Evolutionary conservation across 2,329 filamentous ascomycete genomes (phyloP).

Genomic region (Periconia digitata): DNA sequence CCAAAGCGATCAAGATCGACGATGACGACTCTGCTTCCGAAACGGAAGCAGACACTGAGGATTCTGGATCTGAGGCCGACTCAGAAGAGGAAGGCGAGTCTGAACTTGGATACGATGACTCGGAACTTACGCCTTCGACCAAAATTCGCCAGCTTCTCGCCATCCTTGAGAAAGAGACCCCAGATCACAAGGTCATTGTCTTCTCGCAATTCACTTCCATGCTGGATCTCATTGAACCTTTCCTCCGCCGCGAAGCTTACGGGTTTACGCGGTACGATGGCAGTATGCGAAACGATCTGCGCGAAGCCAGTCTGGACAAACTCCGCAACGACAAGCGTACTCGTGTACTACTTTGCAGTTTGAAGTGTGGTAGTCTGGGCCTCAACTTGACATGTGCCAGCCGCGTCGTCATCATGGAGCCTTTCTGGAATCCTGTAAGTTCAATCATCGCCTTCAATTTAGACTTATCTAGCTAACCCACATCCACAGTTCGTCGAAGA

Average conservation of each 20-base stretch:
- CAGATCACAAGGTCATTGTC: constrained; percentile 93
- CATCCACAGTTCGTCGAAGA: constrained; percentile 82
- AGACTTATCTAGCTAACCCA: background rate
- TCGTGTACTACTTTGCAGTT: constrained; percentile 84
- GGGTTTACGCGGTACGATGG: constrained; percentile 90
- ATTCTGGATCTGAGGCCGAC: constrained; percentile 45
- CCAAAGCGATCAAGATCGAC: constrained; percentile 59
- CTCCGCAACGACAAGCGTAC: constrained; percentile 75
- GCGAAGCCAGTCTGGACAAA: constrained; percentile 79
- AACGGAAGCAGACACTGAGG: constrained; percentile 26
- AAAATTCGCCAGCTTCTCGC: constrained; percentile 86
- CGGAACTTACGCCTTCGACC: constrained; percentile 68
- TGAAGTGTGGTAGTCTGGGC: constrained; percentile 90
- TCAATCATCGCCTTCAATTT: background rate
- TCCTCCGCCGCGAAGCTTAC: constrained; percentile 73
- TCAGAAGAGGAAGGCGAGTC: constrained; percentile 42
- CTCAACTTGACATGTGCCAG: constrained; percentile 93
- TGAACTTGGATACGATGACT: constrained; percentile 43
- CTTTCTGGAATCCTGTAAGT: constrained; percentile 93
- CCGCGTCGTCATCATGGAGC: constrained; percentile 91
- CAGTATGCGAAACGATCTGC: constrained; percentile 88
- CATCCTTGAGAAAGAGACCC: constrained; percentile 76
- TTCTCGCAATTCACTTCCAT: constrained; percentile 99
- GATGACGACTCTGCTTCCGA: constrained; percentile 42
- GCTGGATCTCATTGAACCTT: constrained; percentile 94